Base-by-base conservation (phyloP, 129 eudicot genomes). In the Tagetes patula region DNA sequence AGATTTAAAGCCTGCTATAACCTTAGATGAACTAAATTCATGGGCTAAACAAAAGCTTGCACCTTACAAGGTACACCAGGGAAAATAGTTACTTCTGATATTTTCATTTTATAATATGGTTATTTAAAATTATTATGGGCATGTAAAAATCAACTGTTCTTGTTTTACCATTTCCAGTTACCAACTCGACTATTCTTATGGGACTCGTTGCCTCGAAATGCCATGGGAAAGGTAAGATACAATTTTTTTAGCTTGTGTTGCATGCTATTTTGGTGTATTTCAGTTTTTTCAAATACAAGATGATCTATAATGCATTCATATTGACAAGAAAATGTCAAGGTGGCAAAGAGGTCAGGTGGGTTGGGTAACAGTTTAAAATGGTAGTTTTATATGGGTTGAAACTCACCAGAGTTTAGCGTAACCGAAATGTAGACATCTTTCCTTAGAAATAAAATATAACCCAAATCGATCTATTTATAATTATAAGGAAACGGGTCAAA, bases 1-100 rank as follows among this genome's bases (percentile, higher is more conserved):
- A 72, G 96, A 88, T 48, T 59, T 77, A 78, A 88, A 84, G 79
- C 96, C 97, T 42, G 89, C 91, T 47, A 53, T 95, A 69, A 86
- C 83, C 64, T 81, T 95, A 69, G 88, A 90, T 72, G 96, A 95
- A 83, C 93, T 95, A 47, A 53, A 73, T 43, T 61, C 79, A 47
- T 88, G 97, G 99, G 96, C 97, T 62, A 88, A 90, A 85, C 88
- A 86, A 59, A 95, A 85, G 76, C 99, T 95, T 74, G 99, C 99
- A 12, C 99, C 96, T 6, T 95, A 95, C 83, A 95, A 95, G 97
- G 99, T 95, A n/a, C 31, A 50, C 30, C 56, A 50, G 56, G 52
- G 5, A 49, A 50, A 13, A 11, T 12, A 4, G n/a, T 13, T 12
- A 33, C 34, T 31, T 10, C 27, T 1, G 9, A 2, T 58, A 14